Evolutionary conservation across 2,329 filamentous ascomycete genomes (phyloP).

Genomic region (Nemania diffusa): DNA sequence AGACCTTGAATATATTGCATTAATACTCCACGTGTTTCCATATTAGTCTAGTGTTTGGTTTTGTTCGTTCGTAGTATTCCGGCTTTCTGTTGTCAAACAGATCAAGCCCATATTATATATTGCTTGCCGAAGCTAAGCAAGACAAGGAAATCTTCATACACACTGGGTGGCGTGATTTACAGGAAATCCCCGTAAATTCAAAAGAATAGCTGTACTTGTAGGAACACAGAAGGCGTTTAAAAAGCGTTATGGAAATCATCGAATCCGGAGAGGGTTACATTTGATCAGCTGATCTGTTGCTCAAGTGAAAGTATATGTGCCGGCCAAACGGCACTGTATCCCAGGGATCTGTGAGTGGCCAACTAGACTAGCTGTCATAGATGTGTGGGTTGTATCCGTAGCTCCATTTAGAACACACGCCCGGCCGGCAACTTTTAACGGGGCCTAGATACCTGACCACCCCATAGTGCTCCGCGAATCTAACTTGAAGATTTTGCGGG

Average conservation of each 20-base stretch:
- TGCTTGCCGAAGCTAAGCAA: no score
- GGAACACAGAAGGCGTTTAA: background rate
- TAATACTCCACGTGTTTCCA: background rate
- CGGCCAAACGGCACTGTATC: background rate
- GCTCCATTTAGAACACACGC: constrained; percentile 1
- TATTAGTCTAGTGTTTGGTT: background rate
- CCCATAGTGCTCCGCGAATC: background rate
- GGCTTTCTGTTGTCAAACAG: background rate
- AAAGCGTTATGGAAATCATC: background rate
- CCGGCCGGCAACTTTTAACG: constrained; percentile 32
- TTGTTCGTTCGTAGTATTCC: background rate
- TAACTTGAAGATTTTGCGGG: constrained; percentile 3
- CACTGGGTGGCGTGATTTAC: background rate
- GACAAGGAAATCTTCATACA: background rate
- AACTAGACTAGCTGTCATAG: constrained; percentile 11
- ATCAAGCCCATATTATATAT: background rate
- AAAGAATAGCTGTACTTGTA: background rate
- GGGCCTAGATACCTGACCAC: background rate
- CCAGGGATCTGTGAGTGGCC: constrained; percentile 11
- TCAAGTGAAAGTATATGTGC: background rate
- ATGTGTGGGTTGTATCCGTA: constrained; percentile 10
- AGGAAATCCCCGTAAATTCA: background rate
- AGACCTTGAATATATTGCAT: background rate
- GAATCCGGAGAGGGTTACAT: constrained; percentile 11
- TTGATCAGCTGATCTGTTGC: constrained; percentile 24